Percentiles rank a stretch among this genome's conserved stretches.
Conservation (phyloP, 768 basidiomycete genomes). For the Kwoniella sp. region DNA sequence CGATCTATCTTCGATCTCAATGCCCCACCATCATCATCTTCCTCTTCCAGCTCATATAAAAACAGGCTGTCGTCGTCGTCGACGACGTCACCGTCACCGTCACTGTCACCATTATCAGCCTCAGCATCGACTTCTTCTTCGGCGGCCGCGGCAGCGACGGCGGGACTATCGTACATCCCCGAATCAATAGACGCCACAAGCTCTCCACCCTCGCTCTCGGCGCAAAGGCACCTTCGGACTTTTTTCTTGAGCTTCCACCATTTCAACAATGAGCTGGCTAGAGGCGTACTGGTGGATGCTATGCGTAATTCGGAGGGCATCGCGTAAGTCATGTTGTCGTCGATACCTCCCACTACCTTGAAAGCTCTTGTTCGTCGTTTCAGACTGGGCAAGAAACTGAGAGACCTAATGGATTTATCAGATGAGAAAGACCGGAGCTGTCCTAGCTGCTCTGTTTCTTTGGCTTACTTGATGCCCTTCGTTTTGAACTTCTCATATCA, state of each 20-base stretch:
- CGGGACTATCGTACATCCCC: conserved; percentile 36
- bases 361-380: too few relatives aligned
- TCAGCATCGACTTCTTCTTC: too few relatives aligned
- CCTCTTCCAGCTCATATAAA: neutral
- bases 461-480: too few relatives aligned
- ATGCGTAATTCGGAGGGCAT: conserved; percentile 48
- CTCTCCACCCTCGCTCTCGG: conserved; percentile 19
- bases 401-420: too few relatives aligned
- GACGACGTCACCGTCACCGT: neutral
- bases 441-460: too few relatives aligned
- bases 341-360: neutral
- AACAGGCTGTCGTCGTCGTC: too few relatives aligned
- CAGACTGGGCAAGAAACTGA: too few relatives aligned
- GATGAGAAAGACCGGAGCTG: too few relatives aligned
- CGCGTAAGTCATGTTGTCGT: conserved; percentile 36
- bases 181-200: conserved; percentile 46
- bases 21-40: conserved; percentile 15
- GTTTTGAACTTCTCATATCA: neutral
- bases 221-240: conserved; percentile 43
- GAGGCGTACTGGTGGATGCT: conserved; percentile 46
- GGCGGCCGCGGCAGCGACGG: too few relatives aligned
- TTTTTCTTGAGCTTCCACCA: conserved; percentile 55
- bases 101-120: neutral
- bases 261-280: conserved; percentile 47
- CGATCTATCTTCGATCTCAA: neutral